Evolutionary conservation across 352 stramenopile genomes (phyloP).

Genomic region (Globisporangium perplexum): DNA sequence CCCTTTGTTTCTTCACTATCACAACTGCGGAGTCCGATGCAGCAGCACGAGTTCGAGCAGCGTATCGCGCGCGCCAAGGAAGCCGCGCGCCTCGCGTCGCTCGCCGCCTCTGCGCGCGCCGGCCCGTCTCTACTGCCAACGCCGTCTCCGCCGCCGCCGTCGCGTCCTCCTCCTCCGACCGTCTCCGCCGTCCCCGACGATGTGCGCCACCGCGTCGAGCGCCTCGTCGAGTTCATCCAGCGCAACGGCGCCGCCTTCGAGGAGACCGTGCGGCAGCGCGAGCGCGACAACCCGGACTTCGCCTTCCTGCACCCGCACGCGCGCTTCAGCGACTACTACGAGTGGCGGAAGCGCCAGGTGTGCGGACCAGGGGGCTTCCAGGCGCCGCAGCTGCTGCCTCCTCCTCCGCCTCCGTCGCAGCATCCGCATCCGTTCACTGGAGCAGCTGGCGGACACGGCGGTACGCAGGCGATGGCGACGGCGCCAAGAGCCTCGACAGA

Average conservation of each 20-base stretch:
- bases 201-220: constrained; percentile 44
- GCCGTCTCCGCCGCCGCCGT: neutral
- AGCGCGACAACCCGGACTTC: constrained; percentile 52
- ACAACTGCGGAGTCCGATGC: neutral
- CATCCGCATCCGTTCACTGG: constrained; percentile 4
- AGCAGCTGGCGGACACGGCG: neutral
- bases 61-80: constrained; percentile 53
- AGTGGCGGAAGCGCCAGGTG: constrained; percentile 40
- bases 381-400: no score
- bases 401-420: neutral
- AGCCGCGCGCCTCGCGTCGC: constrained; percentile 41
- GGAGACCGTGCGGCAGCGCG: constrained; percentile 30
- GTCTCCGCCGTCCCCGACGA: constrained; percentile 23
- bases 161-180: constrained; percentile 8
- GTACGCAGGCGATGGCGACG: neutral
- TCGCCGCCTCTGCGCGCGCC: constrained; percentile 25
- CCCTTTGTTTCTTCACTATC: neutral
- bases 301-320: constrained; percentile 36
- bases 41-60: constrained; percentile 34
- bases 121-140: neutral
- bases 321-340: constrained; percentile 45
- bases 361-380: constrained; percentile 2
- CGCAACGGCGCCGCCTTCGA: constrained; percentile 57
- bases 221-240: constrained; percentile 50
- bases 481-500: neutral